These are phyloP conservation scores for Eutrema heterophyllum DNA, from an alignment of 345 rosid genomes.

Conservation along the genomic window DNA sequence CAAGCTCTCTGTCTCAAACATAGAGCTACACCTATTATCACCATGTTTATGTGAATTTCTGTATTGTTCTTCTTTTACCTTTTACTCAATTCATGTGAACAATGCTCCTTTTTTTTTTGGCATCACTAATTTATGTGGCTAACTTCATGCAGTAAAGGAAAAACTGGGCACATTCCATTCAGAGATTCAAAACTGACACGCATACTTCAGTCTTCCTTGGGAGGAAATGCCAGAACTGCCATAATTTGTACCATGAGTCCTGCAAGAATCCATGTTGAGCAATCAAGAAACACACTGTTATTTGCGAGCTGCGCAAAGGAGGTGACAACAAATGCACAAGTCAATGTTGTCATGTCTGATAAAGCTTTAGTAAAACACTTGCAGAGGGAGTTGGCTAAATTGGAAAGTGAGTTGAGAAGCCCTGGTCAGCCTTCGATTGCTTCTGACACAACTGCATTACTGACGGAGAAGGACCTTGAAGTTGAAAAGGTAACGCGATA, in stretches of 20 bases:
- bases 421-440: constrained; percentile 31
- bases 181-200: constrained; percentile 94
- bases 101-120: not conserved
- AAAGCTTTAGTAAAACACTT: constrained; percentile 83
- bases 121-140: constrained; percentile 9
- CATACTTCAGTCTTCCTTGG: constrained; percentile 81
- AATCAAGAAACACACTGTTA: constrained; percentile 82
- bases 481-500: constrained; percentile 55
- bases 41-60: not conserved
- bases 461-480: constrained; percentile 67
- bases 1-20: not conserved
- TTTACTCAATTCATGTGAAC: not conserved
- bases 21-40: not conserved
- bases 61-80: not conserved
- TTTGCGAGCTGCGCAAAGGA: constrained; percentile 96
- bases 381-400: constrained; percentile 78
- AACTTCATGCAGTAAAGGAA: constrained; percentile 76
- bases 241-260: constrained; percentile 93
- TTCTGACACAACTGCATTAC: constrained; percentile 39
- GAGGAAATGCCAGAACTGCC: constrained; percentile 90
- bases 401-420: constrained; percentile 66
- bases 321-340: constrained; percentile 82
- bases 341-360: constrained; percentile 81
- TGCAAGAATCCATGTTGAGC: constrained; percentile 83
- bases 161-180: constrained; percentile 80